Evolutionary conservation across 2,329 filamentous ascomycete species (phyloP), one percentile per base, ranked within the genome.

Genomic region (Phoma sp.): DNA sequence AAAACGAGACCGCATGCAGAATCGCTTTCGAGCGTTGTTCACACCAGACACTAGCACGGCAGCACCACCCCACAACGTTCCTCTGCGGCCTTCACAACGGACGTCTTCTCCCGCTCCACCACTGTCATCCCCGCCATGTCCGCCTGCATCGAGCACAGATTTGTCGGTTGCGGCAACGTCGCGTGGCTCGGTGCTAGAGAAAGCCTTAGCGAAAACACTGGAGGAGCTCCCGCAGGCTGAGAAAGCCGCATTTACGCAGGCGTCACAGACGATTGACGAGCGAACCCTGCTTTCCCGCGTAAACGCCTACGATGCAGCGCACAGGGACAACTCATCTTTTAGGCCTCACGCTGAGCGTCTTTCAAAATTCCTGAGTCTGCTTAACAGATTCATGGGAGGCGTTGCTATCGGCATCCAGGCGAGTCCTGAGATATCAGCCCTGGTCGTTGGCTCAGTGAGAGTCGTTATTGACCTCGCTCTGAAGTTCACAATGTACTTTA

Each of bases 391-490:
- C 55, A 59, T 65, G 49, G 49, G 50, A 14, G 62, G 61, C 22
- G 58, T 61, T 5, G 54, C 53, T 13, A 64, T 59, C 27, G 62
- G 54, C 25, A 59, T 61, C 29, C 62, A 66, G 39, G 46, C 52
- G 4, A 50, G 38, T 38, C 62, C 62, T 25, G 59, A 55, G 10
- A 46, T 62, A 39, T 65, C 62, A 2, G 27, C 62, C 18, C 23
- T 62, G n/a, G 58, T 67, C 8, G 59, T 67, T 25, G 63, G 65
- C 44, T 45, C 56, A 22, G 47, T 66, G 7, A 42, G 59, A 35
- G 18, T 65, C 33, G 55, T 57, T 7, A 59, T 68, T 43, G 60
- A 64, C 36, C 55, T 66, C 11, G 59, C 55, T 4, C 30, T 62
- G 24, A 35, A 60, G 5, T 68, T 62, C 27, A 53, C 55, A n/a